phyloP scores from a whole-genome alignment of 306 rosid species.

The Pueraria montana region DNA sequence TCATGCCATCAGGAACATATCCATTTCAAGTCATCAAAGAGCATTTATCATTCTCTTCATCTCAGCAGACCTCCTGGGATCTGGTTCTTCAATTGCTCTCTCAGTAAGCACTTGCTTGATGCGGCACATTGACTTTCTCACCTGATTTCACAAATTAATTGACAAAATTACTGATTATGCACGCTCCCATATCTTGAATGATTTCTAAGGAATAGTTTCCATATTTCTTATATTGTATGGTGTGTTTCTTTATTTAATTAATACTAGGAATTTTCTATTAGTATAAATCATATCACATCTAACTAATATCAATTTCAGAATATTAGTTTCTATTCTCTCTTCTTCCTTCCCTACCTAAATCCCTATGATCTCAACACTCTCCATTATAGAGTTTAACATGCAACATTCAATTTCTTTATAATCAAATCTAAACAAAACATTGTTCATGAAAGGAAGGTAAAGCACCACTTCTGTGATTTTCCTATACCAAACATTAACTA shows the following conservation, averaged over 20 bases:
- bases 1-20: background rate
- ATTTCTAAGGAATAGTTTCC: no score
- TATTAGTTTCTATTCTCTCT: no score
- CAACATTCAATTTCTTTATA: constrained; percentile 20
- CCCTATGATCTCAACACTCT: no score
- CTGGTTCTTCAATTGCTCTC: constrained; percentile 94
- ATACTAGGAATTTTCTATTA: no score
- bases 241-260: no score
- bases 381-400: no score
- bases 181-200: no score
- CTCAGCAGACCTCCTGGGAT: constrained; percentile 91
- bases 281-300: no score
- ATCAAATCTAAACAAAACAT: background rate
- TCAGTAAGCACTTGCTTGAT: constrained; percentile 95
- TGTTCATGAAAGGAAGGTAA: background rate
- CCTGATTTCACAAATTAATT: constrained; percentile 59
- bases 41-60: constrained; percentile 94
- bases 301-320: no score
- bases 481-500: constrained; percentile 1
- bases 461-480: background rate
- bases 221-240: no score
- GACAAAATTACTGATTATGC: background rate
- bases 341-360: no score
- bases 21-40: constrained; percentile 59
- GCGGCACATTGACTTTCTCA: constrained; percentile 97